Evolutionary conservation across 1,284 basidiomycete species (phyloP).

Genomic region (Coniophora puteana): DNA sequence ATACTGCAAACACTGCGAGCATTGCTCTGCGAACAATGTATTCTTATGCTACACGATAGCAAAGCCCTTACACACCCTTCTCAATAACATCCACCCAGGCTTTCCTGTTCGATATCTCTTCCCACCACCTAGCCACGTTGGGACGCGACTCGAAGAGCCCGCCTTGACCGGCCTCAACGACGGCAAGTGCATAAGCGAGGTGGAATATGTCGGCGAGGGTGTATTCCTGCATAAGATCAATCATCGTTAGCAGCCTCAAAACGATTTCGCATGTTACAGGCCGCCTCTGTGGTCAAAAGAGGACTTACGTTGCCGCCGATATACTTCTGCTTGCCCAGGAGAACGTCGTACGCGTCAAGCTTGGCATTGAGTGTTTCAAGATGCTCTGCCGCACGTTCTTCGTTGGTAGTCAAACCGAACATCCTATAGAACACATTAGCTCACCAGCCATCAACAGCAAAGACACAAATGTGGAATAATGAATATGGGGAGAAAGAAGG

Average conservation of each 20-base stretch:
- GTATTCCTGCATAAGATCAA: slow-evolving; percentile 30
- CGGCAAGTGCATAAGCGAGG: slow-evolving; percentile 34
- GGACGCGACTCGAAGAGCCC: slow-evolving; percentile 25
- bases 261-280: slow-evolving; percentile 13
- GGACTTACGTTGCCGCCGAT: slow-evolving; percentile 47
- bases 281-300: no score
- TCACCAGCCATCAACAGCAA: background rate
- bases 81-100: slow-evolving; percentile 37
- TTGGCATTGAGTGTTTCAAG: slow-evolving; percentile 30
- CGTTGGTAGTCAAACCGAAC: slow-evolving; percentile 24
- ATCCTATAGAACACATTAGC: slow-evolving; percentile 12
- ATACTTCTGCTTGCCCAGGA: slow-evolving; percentile 49
- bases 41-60: no score
- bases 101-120: slow-evolving; percentile 29
- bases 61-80: no score
- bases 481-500: background rate
- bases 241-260: slow-evolving; percentile 7
- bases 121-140: slow-evolving; percentile 36
- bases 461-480: no score
- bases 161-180: slow-evolving; percentile 23
- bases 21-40: no score
- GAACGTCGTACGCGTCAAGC: slow-evolving; percentile 46
- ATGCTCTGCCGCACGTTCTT: slow-evolving; percentile 24
- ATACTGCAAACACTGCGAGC: no score
- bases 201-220: slow-evolving; percentile 51